These are phyloP conservation scores for Pontederia crassipes DNA, from an alignment of 176 grass and related monocot genomes.

Conservation along the genomic window DNA sequence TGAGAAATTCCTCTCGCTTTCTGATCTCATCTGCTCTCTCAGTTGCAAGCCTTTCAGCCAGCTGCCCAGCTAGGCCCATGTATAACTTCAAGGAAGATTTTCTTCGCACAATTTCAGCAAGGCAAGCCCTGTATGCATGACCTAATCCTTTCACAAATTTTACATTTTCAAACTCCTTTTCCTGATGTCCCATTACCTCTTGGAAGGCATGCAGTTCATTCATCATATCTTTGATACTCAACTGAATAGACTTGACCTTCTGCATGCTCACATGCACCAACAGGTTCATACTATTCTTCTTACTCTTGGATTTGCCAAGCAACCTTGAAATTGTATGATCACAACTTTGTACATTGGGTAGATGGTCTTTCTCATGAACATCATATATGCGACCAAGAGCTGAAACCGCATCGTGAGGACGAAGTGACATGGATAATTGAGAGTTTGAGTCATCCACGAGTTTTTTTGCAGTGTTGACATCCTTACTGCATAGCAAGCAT, in stretches of 20 bases:
- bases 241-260: constrained; percentile 71
- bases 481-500: constrained; percentile 63
- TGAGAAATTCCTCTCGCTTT: constrained; percentile 67
- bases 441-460: constrained; percentile 76
- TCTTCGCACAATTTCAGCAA: constrained; percentile 78
- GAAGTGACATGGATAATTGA: constrained; percentile 56
- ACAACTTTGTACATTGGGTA: constrained; percentile 53
- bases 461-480: constrained; percentile 87
- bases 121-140: constrained; percentile 74
- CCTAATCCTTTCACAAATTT: constrained; percentile 57
- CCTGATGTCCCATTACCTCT: constrained; percentile 80
- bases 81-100: constrained; percentile 76
- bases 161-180: constrained; percentile 66
- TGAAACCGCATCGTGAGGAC: constrained; percentile 92
- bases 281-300: constrained; percentile 69
- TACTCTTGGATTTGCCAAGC: constrained; percentile 50
- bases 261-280: constrained; percentile 83
- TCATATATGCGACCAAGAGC: constrained; percentile 90
- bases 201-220: constrained; percentile 81
- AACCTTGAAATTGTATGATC: constrained; percentile 53
- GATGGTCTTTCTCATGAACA: constrained; percentile 85
- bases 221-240: constrained; percentile 70
- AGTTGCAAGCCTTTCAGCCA: constrained; percentile 67
- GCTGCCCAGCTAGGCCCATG: constrained; percentile 76
- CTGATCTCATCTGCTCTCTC: constrained; percentile 74